Evolutionary conservation across 2,329 filamentous ascomycete genomes (phyloP).

Genomic region (Sclerotinia trifoliorum): DNA sequence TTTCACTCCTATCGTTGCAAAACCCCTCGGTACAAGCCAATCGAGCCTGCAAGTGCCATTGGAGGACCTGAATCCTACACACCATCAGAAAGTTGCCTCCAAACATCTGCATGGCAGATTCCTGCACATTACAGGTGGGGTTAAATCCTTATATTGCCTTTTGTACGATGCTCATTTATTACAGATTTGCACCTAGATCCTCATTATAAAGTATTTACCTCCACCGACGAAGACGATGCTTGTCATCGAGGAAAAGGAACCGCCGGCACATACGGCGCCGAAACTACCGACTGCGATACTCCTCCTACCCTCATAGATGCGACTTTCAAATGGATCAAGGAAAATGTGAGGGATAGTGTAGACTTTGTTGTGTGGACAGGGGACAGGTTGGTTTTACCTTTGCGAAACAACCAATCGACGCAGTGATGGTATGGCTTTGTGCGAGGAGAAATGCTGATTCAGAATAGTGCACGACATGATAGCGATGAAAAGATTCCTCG

Average conservation of each 20-base stretch:
- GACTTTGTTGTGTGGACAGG: constrained; percentile 95
- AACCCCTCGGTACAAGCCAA: constrained; percentile 30
- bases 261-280: constrained; percentile 79
- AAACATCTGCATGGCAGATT: constrained; percentile 68
- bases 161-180: constrained; percentile 31
- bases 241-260: constrained; percentile 79
- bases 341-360: constrained; percentile 72
- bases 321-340: constrained; percentile 84
- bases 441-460: constrained; percentile 10
- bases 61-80: constrained; percentile 32
- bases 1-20: constrained; percentile 26
- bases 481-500: constrained; percentile 80
- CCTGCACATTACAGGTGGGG: constrained; percentile 81
- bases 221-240: constrained; percentile 63
- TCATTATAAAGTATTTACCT: constrained; percentile 78
- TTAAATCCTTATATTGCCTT: constrained; percentile 15
- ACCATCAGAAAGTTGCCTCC: constrained; percentile 27
- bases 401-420: constrained; percentile 38
- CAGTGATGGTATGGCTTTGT: constrained; percentile 14
- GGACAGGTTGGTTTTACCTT: constrained; percentile 57
- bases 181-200: constrained; percentile 89
- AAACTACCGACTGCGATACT: constrained; percentile 85
- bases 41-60: constrained; percentile 35
- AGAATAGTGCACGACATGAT: constrained; percentile 62
- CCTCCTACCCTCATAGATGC: constrained; percentile 78